These are phyloP conservation scores for Stellera chamaejasme DNA, from an alignment of 345 rosid genomes.

Conservation along the genomic window DNA sequence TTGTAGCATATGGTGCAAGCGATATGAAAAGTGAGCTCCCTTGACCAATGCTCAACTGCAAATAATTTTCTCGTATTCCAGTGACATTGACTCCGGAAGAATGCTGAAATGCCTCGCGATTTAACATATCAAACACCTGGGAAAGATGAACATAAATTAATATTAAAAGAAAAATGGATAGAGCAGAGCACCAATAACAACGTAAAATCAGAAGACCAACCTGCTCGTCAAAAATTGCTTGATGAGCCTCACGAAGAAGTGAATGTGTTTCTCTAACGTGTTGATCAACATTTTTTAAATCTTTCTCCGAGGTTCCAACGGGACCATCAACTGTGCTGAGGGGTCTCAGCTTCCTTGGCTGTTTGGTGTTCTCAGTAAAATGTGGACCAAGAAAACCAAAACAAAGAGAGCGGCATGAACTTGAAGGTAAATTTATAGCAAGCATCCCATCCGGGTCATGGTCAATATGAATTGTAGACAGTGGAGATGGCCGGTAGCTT, in stretches of 20 bases:
- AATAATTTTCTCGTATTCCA: slow-evolving; percentile 74
- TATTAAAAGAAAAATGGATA: slow-evolving; percentile 1
- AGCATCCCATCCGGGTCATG: slow-evolving; percentile 92
- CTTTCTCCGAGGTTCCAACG: slow-evolving; percentile 29
- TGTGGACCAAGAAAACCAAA: slow-evolving; percentile 69
- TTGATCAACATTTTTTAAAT: slow-evolving; percentile 44
- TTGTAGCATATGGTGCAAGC: slow-evolving; percentile 39
- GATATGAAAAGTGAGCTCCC: slow-evolving; percentile 71
- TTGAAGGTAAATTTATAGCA: slow-evolving; percentile 71
- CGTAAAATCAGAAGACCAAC: slow-evolving; percentile 21
- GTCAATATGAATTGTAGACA: slow-evolving; percentile 64
- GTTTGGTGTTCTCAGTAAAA: slow-evolving; percentile 21
- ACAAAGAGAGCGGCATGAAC: slow-evolving; percentile 57
- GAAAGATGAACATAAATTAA: slow-evolving; percentile 14
- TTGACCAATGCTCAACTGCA: slow-evolving; percentile 63
- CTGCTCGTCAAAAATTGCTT: slow-evolving; percentile 83
- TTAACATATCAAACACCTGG: slow-evolving; percentile 81
- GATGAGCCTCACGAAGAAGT: slow-evolving; percentile 67
- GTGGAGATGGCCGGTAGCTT: slow-evolving; percentile 44
- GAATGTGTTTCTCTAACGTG: slow-evolving; percentile 57
- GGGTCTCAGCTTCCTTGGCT: slow-evolving; percentile 23
- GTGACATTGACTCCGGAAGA: slow-evolving; percentile 66
- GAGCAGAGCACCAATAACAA: slow-evolving; percentile 1
- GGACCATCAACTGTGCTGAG: slow-evolving; percentile 16
- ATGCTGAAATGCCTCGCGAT: slow-evolving; percentile 69